Evolutionary conservation across 768 basidiomycete genomes (phyloP), one percentile per base, ranked within the genome.

Genomic region (Stropharia rugosoannulata): DNA sequence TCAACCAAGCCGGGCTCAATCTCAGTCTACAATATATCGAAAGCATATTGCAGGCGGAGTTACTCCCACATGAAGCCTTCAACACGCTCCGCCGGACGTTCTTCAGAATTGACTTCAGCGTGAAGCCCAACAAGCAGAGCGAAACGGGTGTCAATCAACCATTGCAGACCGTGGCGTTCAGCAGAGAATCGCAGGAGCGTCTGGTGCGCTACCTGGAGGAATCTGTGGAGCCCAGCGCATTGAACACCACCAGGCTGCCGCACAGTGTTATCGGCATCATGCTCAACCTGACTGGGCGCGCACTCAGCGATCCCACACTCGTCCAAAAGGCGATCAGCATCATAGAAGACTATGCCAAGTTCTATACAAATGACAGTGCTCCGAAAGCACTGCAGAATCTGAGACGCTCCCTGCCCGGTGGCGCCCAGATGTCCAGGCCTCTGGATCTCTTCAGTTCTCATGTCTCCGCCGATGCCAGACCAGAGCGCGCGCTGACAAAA

Each of bases 41-140:
- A 2, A 57, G 56, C 12, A 58, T 71, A 19, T 56, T 70, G 5
- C 43, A 47, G n/a, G 58, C 57, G 16, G 57, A 62, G 2, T 29
- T 61, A 2, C 55, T 71, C 15, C 74, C 72, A 7, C 65, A 74
- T 49, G 75, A 76, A 57, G 69, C 71, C 13, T 70, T 72, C 58
- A 73, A 70, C 54, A 76, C 72, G 11, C 60, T 73, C 16, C 69
- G 74, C 11, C 68, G 72, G n/a, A 64, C 72, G 4, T 72, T 72
- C 44, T 64, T 75, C 51, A 66, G 66, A 38, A 63, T 71, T 15
- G 58, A 70, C 37, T 65, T 65, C 44, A 55, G 53, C 7, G 19
- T 51, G 4, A 18, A n/a, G 53, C 52, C 15, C 18, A 54, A 27
- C 38, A 22, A 22, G 4, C 22, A 22, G 22, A 27, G 39, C 22